A percentile compares a stretch with the other conserved stretches of the same genome.
These are phyloP conservation scores for Dicorynia guianensis DNA, from an alignment of 306 rosid genomes.

Conservation along the genomic window DNA sequence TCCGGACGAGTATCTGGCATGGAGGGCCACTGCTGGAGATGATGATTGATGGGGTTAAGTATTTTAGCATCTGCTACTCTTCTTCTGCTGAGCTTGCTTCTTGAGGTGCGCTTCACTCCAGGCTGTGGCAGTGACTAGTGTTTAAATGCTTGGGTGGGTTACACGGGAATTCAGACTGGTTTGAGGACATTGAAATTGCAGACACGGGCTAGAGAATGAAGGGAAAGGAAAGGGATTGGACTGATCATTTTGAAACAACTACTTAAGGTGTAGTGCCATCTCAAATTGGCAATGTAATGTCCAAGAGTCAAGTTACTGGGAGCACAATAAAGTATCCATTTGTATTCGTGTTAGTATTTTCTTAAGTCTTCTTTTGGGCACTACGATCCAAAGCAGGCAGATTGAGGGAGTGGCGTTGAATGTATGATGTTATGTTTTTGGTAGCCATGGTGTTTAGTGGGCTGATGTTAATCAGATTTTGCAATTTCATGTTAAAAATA, in stretches of 20 bases:
- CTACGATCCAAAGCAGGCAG: not conserved
- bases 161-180: constrained; percentile 10
- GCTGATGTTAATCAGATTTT: too few relatives aligned
- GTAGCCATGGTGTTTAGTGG: too few relatives aligned
- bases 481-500: too few relatives aligned
- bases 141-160: constrained; percentile 14
- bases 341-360: too few relatives aligned
- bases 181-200: not conserved
- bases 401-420: not conserved
- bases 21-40: constrained; percentile 37
- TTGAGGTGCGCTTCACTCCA: constrained; percentile 41
- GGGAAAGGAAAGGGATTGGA: constrained; percentile 1
- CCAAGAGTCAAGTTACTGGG: not conserved
- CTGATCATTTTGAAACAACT: not conserved
- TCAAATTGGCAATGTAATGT: too few relatives aligned
- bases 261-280: too few relatives aligned
- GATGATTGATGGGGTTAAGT: constrained; percentile 39
- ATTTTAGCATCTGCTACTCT: constrained; percentile 38
- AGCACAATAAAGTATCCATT: not conserved
- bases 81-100: constrained; percentile 35
- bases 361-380: not conserved
- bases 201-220: not conserved
- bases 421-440: not conserved
- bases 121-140: constrained; percentile 16
- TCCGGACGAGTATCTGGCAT: not conserved